phyloP scores from a whole-genome alignment of 352 stramenopile genomes.

The Salisapilia sapeloensis region DNA sequence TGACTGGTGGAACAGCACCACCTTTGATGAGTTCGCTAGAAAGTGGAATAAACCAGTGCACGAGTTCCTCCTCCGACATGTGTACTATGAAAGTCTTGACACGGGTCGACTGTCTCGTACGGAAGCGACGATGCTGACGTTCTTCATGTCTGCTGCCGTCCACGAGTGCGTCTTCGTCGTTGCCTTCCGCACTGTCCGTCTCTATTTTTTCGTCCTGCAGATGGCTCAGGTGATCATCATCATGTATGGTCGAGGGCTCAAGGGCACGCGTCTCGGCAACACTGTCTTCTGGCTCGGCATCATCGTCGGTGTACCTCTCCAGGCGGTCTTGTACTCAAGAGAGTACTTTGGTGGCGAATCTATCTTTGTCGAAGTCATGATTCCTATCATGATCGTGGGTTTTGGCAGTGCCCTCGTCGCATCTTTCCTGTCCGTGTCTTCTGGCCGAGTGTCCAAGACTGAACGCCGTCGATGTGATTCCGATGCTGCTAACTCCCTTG shows the following conservation, averaged over 20 bases:
- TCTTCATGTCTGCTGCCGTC: conserved; percentile 89
- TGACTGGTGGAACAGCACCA: conserved; percentile 96
- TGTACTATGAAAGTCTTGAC: conserved; percentile 68
- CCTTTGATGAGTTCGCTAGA: conserved; percentile 79
- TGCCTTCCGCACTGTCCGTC: conserved; percentile 86
- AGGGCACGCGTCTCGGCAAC: conserved; percentile 58
- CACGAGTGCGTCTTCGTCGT: conserved; percentile 93
- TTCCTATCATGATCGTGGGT: conserved; percentile 48
- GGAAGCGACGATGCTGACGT: conserved; percentile 77
- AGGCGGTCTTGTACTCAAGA: conserved; percentile 67
- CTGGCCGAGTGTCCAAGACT: too few species aligned
- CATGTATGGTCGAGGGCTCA: conserved; percentile 46
- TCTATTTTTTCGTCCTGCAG: conserved; percentile 90
- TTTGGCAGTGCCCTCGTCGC: conserved; percentile 26
- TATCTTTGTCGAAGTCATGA: conserved; percentile 68
- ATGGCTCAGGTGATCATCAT: conserved; percentile 91
- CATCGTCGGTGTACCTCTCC: conserved; percentile 49
- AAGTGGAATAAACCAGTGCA: conserved; percentile 97
- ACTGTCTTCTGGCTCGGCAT: conserved; percentile 68
- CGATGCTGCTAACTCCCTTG: too few species aligned
- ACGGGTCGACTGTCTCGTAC: conserved; percentile 50
- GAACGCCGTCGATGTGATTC: too few species aligned
- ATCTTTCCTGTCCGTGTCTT: conserved; percentile 30
- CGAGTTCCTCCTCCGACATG: conserved; percentile 83
- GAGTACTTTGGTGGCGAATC: conserved; percentile 63